A percentile compares a stretch with the other conserved stretches of the same genome.
Conservation (phyloP, 441 rosid genomes). For the Populus hybrid region DNA sequence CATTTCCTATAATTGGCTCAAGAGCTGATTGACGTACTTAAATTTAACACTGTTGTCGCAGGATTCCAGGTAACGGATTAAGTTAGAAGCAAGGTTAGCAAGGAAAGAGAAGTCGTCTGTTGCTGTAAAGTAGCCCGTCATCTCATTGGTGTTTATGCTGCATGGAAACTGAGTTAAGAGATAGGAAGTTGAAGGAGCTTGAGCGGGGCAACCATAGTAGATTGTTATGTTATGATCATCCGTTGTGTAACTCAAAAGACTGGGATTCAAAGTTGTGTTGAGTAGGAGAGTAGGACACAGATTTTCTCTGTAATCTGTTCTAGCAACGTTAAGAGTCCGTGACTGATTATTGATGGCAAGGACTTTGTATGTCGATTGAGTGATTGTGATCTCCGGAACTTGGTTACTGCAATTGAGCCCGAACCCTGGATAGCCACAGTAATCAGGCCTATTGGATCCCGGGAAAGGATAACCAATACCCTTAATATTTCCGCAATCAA, state of each 20-base stretch:
- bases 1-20: accelerated
- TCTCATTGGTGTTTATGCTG: neutral
- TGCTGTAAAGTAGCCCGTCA: neutral
- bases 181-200: neutral
- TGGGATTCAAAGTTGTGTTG: neutral
- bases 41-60: conserved; percentile 28
- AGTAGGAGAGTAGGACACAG: neutral
- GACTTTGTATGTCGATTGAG: neutral
- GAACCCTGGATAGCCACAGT: conserved; percentile 20
- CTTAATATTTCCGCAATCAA: conserved; percentile 17
- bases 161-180: neutral
- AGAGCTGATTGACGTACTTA: conserved; percentile 9
- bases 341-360: neutral
- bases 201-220: conserved; percentile 5
- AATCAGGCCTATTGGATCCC: conserved; percentile 9
- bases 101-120: neutral
- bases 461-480: conserved; percentile 19
- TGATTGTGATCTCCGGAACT: conserved; percentile 2
- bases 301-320: conserved; percentile 3
- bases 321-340: neutral
- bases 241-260: neutral
- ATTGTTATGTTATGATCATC: neutral
- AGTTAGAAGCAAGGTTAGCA: neutral
- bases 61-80: neutral
- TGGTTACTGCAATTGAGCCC: conserved; percentile 7